A percentile compares a stretch with the other conserved stretches of the same genome.
Evolutionary conservation across 345 rosid genomes (phyloP).

Genomic region (Turritis glabra): DNA sequence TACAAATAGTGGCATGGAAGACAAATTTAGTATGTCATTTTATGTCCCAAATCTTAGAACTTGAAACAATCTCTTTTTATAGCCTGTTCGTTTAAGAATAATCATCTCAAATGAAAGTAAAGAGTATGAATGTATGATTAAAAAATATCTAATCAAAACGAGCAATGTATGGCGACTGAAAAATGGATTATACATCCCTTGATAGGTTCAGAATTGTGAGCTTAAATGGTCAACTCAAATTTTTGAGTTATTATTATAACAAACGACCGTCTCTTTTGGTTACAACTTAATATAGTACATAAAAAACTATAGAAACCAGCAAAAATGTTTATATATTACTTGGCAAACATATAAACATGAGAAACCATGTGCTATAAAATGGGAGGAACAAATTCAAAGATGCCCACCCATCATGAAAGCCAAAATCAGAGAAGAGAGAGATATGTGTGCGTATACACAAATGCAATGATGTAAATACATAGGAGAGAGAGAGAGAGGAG

Average conservation of each 20-base stretch:
- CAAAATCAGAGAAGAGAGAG: slow-evolving; percentile 5
- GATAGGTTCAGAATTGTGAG: background rate
- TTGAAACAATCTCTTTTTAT: background rate
- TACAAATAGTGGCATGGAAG: too few species aligned
- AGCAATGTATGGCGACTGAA: background rate
- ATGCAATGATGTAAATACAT: slow-evolving; percentile 17
- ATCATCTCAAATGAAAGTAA: background rate
- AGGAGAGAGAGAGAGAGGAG: slow-evolving; percentile 12
- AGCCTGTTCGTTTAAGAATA: background rate
- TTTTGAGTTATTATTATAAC: background rate
- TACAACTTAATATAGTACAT: background rate
- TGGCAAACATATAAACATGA: background rate
- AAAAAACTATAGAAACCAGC: background rate
- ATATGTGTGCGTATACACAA: background rate
- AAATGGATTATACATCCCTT: background rate
- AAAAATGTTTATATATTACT: background rate
- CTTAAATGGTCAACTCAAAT: background rate
- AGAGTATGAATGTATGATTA: background rate
- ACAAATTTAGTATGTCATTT: background rate
- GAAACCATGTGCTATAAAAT: slow-evolving; percentile 21
- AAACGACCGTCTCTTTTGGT: background rate
- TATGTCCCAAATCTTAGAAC: background rate
- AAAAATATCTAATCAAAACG: background rate
- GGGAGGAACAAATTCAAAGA: slow-evolving; percentile 34
- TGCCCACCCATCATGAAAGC: slow-evolving; percentile 22